Percentiles rank a stretch among this genome's conserved stretches.
phyloP scores from a whole-genome alignment of 2,329 filamentous ascomycete species.

The Microascus cirrosus region DNA sequence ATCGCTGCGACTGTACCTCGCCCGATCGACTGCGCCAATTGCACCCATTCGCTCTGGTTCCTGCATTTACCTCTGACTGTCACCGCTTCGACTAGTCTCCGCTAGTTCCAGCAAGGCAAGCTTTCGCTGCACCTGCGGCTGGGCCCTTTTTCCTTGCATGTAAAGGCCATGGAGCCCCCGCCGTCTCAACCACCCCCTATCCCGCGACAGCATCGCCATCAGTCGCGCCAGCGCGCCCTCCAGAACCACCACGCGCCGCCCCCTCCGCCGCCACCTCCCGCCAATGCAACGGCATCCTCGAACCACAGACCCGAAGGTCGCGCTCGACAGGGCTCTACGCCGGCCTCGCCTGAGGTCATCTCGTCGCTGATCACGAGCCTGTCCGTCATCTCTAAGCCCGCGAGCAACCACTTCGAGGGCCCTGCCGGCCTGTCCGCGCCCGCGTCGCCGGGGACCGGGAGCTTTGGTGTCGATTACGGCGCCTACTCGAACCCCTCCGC shows the following conservation, averaged over 20 bases:
- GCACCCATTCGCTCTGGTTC: background rate
- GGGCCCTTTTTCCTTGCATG: background rate
- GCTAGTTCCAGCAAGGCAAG: background rate
- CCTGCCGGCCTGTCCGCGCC: conserved; percentile 25
- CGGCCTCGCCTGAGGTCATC: conserved; percentile 58
- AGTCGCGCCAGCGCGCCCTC: conserved; percentile 9
- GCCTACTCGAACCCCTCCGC: conserved; percentile 43
- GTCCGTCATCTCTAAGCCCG: conserved; percentile 55
- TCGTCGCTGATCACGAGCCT: conserved; percentile 59
- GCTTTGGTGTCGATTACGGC: conserved; percentile 66
- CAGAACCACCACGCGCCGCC: conserved; percentile 4
- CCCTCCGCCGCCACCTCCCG: background rate
- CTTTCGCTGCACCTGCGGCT: background rate
- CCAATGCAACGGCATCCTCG: background rate
- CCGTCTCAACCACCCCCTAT: conserved; percentile 8
- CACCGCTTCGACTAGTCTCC: background rate
- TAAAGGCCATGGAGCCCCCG: conserved; percentile 7
- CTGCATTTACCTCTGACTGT: background rate
- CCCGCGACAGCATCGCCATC: conserved; percentile 9
- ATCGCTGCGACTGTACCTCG: background rate
- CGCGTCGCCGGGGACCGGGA: conserved; percentile 26
- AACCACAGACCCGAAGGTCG: background rate
- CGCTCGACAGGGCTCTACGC: conserved; percentile 11
- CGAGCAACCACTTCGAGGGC: conserved; percentile 59
- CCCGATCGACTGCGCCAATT: background rate